These are phyloP conservation scores for Pascua guehoae DNA, from an alignment of 1,284 basidiomycete genomes.

Conservation along the genomic window DNA sequence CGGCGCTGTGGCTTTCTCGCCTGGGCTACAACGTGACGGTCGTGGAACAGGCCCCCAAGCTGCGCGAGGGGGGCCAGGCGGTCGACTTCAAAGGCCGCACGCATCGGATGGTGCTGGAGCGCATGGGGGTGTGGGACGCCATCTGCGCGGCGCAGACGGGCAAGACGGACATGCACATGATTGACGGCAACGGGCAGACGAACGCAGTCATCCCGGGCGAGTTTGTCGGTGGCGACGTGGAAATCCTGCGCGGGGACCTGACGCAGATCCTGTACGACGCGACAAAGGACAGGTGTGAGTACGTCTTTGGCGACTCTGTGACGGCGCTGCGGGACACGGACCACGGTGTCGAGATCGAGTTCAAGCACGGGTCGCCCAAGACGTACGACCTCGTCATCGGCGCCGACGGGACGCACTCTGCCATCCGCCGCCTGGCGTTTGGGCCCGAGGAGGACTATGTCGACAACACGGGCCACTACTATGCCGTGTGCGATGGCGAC, in stretches of 20 bases:
- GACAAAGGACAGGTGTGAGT: slow-evolving; percentile 1
- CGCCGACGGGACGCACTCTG: not conserved
- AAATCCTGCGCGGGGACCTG: slow-evolving; percentile 48
- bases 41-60: slow-evolving; percentile 34
- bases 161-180: slow-evolving; percentile 47
- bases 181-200: slow-evolving; percentile 50
- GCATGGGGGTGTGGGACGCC: slow-evolving; percentile 47
- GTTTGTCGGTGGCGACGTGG: slow-evolving; percentile 32
- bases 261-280: slow-evolving; percentile 47
- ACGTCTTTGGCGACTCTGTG: slow-evolving; percentile 38
- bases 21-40: slow-evolving; percentile 37
- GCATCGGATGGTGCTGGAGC: slow-evolving; percentile 25
- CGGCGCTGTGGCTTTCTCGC: slow-evolving; percentile 34
- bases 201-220: slow-evolving; percentile 49
- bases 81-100: slow-evolving; percentile 33
- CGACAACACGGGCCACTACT: slow-evolving; percentile 36
- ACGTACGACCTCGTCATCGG: slow-evolving; percentile 7
- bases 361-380: slow-evolving; percentile 46
- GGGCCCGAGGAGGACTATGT: slow-evolving; percentile 36
- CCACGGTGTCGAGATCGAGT: slow-evolving; percentile 43
- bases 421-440: slow-evolving; percentile 1
- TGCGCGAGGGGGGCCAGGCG: slow-evolving; percentile 39
- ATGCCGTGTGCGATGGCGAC: slow-evolving; percentile 33
- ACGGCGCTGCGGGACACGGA: slow-evolving; percentile 43
- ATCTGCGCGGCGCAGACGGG: slow-evolving; percentile 46